These are phyloP conservation scores for Penicillium riverlandense DNA, from an alignment of 495 filamentous ascomycete species.

Conservation along the genomic window DNA sequence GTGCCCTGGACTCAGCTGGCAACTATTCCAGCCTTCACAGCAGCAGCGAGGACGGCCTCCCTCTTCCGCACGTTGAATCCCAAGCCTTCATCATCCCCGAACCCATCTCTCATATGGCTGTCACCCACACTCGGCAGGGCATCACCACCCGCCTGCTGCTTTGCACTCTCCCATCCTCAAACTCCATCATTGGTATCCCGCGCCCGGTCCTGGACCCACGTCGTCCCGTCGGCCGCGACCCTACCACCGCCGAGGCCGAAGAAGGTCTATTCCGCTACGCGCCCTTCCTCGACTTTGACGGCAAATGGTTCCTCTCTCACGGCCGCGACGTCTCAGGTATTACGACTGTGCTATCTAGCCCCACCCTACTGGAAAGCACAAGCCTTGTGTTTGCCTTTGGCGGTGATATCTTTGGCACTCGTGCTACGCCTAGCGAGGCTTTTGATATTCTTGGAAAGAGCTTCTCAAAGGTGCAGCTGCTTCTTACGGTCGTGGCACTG, in stretches of 20 bases:
- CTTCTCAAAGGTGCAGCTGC: slow-evolving; percentile 81
- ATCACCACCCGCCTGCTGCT: slow-evolving; percentile 82
- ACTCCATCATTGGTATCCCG: slow-evolving; percentile 73
- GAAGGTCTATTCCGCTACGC: slow-evolving; percentile 76
- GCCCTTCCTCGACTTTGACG: slow-evolving; percentile 76
- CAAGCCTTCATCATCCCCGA: slow-evolving; percentile 74
- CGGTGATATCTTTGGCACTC: slow-evolving; percentile 75
- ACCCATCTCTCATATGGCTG: slow-evolving; percentile 67
- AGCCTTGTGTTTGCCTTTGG: slow-evolving; percentile 88
- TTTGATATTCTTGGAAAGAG: slow-evolving; percentile 92
- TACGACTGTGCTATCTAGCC: slow-evolving; percentile 59
- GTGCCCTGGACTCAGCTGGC: slow-evolving; percentile 55
- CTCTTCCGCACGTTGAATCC: slow-evolving; percentile 63
- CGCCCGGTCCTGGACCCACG: slow-evolving; percentile 73
- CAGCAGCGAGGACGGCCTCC: slow-evolving; percentile 26
- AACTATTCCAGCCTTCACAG: slow-evolving; percentile 68
- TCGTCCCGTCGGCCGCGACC: slow-evolving; percentile 80
- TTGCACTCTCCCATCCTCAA: slow-evolving; percentile 60
- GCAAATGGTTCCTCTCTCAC: slow-evolving; percentile 75
- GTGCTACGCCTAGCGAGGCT: slow-evolving; percentile 72
- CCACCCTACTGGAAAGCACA: slow-evolving; percentile 85
- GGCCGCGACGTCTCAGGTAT: slow-evolving; percentile 73
- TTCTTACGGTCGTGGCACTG: slow-evolving; percentile 75
- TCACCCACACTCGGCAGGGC: slow-evolving; percentile 86
- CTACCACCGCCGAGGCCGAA: slow-evolving; percentile 67